These are phyloP conservation scores for Luffa aegyptiaca DNA, from an alignment of 306 rosid genomes.

Conservation along the genomic window DNA sequence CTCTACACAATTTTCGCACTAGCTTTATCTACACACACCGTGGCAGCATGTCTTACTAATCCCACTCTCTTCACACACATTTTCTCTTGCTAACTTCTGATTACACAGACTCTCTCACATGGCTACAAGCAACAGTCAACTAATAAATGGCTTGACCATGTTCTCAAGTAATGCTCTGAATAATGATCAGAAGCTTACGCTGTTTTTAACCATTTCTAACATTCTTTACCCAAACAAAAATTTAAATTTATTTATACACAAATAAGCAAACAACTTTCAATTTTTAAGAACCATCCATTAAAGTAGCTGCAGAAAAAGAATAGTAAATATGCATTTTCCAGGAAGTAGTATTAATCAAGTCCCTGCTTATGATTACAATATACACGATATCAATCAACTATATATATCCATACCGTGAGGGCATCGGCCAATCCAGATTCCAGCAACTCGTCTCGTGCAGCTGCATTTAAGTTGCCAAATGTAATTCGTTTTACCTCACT, in stretches of 20 bases:
- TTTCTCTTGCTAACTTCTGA: neutral
- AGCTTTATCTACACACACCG: neutral
- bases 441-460: conserved; percentile 86
- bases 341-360: neutral
- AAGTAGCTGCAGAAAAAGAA: neutral
- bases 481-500: conserved; percentile 67
- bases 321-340: neutral
- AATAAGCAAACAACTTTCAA: neutral
- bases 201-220: neutral
- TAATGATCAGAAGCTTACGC: neutral
- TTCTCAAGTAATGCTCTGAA: neutral
- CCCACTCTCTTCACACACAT: neutral
- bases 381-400: neutral
- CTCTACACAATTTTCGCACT: neutral
- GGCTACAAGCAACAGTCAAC: neutral
- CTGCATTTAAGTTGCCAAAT: conserved; percentile 53
- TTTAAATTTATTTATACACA: neutral
- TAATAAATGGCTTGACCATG: neutral
- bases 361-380: neutral
- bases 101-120: neutral
- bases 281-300: neutral
- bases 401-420: conserved; percentile 44
- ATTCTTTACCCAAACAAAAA: neutral
- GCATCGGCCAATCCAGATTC: conserved; percentile 96
- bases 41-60: neutral